Base-by-base conservation (phyloP, 176 grass and related monocot genomes). In the Dactylis glomerata region DNA sequence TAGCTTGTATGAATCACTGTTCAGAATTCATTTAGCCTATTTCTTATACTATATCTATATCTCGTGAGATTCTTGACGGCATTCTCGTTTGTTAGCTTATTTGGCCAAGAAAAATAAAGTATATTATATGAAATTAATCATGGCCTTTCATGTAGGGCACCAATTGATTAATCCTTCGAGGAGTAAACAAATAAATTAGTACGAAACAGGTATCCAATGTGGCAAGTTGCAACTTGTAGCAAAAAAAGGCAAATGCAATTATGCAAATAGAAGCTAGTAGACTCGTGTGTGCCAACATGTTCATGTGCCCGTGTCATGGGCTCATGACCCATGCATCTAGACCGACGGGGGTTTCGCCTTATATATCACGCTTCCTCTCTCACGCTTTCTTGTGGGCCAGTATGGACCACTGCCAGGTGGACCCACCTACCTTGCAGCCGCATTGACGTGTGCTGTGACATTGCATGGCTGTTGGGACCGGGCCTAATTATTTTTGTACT, bases 361-460 rank as follows among this genome's bases (percentile, higher is more conserved):
- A 42, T 30, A 33, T 17, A 14, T 41, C 2, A 2, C 13, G 45
- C 75, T 58, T 2, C 22, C 68, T 47, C 36, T 27, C 32, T 30
- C 31, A 0, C 12, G n/a, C 55, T 66, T 81, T 87, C 47, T 16
- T 5, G 47, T 50, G 51, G 76, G 24, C 30, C 77, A 5, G 47
- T 77, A 0, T 61, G 73, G 73, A 68, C 83, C 85, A 45, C 78
- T 81, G 58, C 9, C 76, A 80, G 33, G 56, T 54, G 54, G 81
- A 75, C 32, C 87, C 45, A 56, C 52, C 79, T 1, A 50, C 47
- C 47, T 50, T 50, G 19, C 47, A 50, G 47, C 47, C 47, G 47
- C 16, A 50, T 3, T 50, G 47, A 19, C 6, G 81, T 87, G 75
- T 75, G 75, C 81, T 80, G 81, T 81, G 10, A 84, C 86, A 33